Percentiles rank a stretch among this genome's conserved stretches.
phyloP scores from a whole-genome alignment of 2,329 filamentous ascomycete genomes.

The Xylariaceae sp. region DNA sequence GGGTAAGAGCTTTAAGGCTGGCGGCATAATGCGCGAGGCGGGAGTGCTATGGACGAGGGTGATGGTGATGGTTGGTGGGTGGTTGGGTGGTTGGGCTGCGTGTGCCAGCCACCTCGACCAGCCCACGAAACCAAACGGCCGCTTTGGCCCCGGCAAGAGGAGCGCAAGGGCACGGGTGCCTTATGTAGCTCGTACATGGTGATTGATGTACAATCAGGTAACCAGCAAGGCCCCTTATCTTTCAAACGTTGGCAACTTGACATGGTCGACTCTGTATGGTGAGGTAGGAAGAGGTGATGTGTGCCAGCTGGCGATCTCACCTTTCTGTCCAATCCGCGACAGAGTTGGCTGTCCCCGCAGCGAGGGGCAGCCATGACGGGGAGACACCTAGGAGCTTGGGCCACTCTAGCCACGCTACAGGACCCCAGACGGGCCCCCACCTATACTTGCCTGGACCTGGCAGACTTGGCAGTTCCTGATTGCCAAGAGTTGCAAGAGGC shows the following conservation, averaged over 20 bases:
- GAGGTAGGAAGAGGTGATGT: background rate
- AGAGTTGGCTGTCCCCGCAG: no score
- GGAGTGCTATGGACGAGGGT: slow-evolving; percentile 8
- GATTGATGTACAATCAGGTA: background rate
- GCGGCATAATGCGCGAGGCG: slow-evolving; percentile 15
- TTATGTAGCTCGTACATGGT: background rate
- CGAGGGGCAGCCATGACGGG: no score
- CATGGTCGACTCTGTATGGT: background rate
- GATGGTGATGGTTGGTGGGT: slow-evolving; percentile 8
- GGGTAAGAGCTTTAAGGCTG: slow-evolving; percentile 11
- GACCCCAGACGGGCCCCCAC: no score
- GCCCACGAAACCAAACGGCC: slow-evolving; percentile 4
- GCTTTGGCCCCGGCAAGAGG: slow-evolving; percentile 2
- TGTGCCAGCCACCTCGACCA: slow-evolving; percentile 10
- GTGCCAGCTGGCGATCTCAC: background rate
- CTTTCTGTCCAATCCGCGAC: no score
- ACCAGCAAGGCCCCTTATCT: background rate
- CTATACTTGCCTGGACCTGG: no score
- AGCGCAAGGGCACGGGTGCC: background rate
- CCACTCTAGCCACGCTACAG: no score
- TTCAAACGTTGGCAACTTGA: background rate
- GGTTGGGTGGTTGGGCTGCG: slow-evolving; percentile 6
- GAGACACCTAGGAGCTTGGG: no score
- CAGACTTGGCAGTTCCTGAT: no score
- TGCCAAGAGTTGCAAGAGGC: no score